phyloP scores from a whole-genome alignment of 164 flowering plant species.

The Tinospora cordifolia region DNA sequence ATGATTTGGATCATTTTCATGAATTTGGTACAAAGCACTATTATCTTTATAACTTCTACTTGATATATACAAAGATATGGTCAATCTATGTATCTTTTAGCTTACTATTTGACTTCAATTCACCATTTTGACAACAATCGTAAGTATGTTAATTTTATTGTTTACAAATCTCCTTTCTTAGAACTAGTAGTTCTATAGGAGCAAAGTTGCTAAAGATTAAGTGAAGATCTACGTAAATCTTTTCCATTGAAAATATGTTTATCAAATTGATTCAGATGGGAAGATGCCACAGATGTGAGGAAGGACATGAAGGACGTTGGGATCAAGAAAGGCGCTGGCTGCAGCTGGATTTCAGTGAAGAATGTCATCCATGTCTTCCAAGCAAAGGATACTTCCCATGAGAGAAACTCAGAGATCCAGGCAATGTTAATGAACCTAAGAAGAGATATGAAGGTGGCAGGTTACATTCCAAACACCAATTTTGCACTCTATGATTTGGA shows the following conservation, averaged over 20 bases:
- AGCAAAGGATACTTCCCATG: conserved; percentile 65
- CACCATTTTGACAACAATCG: no score
- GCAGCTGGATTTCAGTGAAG: conserved; percentile 62
- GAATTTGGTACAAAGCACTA: no score
- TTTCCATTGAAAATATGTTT: conserved; percentile 5
- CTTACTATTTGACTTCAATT: no score
- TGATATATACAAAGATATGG: no score
- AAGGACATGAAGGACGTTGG: conserved; percentile 69
- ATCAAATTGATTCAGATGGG: conserved; percentile 47
- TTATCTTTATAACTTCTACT: no score
- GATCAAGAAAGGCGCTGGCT: conserved; percentile 63
- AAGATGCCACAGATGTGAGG: conserved; percentile 62
- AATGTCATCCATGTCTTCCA: conserved; percentile 59
- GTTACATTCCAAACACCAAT: conserved; percentile 54
- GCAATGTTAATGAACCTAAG: conserved; percentile 41
- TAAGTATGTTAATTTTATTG: no score
- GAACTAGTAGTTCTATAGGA: background rate
- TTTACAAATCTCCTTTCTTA: no score
- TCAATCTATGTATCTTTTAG: no score
- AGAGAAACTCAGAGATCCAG: conserved; percentile 51
- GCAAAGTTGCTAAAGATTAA: background rate
- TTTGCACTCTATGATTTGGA: conserved; percentile 63
- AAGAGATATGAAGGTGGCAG: conserved; percentile 52
- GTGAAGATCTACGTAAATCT: background rate
- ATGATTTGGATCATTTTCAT: no score